Evolutionary conservation across 1,139 yeast genomes (phyloP).

Genomic region (Waltiozyma sp.): DNA sequence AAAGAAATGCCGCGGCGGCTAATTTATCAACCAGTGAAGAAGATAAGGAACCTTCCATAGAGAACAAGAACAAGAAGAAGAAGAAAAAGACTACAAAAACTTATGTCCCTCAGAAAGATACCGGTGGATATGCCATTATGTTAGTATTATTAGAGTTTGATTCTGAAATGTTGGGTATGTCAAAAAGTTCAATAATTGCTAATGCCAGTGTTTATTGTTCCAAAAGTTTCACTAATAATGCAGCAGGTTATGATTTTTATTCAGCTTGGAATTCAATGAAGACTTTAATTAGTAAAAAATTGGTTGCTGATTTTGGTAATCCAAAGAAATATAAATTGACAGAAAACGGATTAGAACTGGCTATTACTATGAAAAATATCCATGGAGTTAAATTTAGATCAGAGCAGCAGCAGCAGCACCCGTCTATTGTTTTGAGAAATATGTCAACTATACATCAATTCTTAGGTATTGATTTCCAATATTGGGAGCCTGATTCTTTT

Average conservation of each 20-base stretch:
- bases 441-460: neutral
- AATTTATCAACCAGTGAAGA: neutral
- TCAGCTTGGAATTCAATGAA: conserved; percentile 76
- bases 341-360: conserved; percentile 61
- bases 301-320: conserved; percentile 48
- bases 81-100: conserved; percentile 22
- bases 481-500: conserved; percentile 46
- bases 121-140: conserved; percentile 84
- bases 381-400: conserved; percentile 25
- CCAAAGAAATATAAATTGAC: conserved; percentile 58
- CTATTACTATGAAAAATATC: conserved; percentile 41
- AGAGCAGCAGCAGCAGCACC: no score
- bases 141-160: conserved; percentile 52
- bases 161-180: conserved; percentile 36
- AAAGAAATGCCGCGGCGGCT: conserved; percentile 1
- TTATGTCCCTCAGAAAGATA: conserved; percentile 67
- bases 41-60: neutral
- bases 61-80: conserved; percentile 9
- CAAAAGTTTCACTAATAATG: conserved; percentile 51
- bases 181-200: conserved; percentile 47
- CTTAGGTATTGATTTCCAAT: conserved; percentile 18
- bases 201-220: conserved; percentile 55
- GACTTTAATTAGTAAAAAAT: conserved; percentile 48
- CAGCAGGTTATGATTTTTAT: conserved; percentile 46
- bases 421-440: neutral